phyloP scores from a whole-genome alignment of 257 asterid genomes.

The Capsicum baccatum region DNA sequence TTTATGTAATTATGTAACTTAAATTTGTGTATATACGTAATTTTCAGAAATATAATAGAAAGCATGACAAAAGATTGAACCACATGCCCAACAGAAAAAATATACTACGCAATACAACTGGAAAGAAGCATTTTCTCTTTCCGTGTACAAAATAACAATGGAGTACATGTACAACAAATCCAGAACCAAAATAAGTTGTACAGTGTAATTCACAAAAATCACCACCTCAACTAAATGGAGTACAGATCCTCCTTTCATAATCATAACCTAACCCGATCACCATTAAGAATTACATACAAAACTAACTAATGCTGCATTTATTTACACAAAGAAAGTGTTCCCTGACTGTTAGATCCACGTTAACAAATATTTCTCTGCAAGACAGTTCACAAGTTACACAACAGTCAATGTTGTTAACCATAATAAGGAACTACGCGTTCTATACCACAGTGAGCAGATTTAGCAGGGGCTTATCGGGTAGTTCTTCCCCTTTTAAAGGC shows the following conservation, averaged over 20 bases:
- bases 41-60: too few relatives aligned
- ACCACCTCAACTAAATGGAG: conserved; percentile 17
- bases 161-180: conserved; percentile 19
- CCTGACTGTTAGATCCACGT: conserved; percentile 3
- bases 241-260: not conserved
- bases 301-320: conserved; percentile 22
- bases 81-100: not conserved
- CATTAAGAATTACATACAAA: conserved; percentile 1
- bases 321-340: conserved; percentile 7
- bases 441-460: conserved; percentile 20
- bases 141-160: not conserved
- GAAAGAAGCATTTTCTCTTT: not conserved
- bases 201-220: not conserved
- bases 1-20: too few relatives aligned
- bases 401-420: not conserved
- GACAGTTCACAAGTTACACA: not conserved
- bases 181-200: not conserved
- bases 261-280: not conserved
- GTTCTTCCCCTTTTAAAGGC: conserved; percentile 66
- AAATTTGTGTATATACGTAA: too few relatives aligned
- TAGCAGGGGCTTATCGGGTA: conserved; percentile 33
- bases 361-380: not conserved
- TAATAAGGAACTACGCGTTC: not conserved
- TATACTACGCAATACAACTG: not conserved
- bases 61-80: not conserved